phyloP scores from a whole-genome alignment of 140 eudicot species.

The Bidens hawaiensis region DNA sequence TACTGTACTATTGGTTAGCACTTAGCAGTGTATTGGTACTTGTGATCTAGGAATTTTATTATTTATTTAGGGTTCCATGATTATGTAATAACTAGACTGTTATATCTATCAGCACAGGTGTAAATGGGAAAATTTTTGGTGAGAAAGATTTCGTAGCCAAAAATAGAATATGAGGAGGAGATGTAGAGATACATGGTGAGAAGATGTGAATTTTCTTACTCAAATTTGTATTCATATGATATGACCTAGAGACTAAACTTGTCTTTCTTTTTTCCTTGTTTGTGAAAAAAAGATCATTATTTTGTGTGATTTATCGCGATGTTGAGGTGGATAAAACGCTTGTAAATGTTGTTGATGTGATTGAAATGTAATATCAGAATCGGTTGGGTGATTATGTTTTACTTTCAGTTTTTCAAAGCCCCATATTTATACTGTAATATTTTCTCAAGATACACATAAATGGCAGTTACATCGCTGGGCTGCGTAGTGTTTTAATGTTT shows the following conservation, averaged over 20 bases:
- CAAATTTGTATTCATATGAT: constrained; percentile 26
- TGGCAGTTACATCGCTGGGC: too few relatives aligned
- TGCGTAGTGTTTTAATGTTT: too few relatives aligned
- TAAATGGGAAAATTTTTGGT: constrained; percentile 14
- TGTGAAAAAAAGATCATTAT: constrained; percentile 8
- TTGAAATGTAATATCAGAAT: constrained; percentile 1
- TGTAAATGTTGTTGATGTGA: constrained; percentile 18
- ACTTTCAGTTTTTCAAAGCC: too few relatives aligned
- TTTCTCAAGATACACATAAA: too few relatives aligned
- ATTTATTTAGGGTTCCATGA: neutral
- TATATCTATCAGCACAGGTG: constrained; percentile 5
- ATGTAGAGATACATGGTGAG: constrained; percentile 15
- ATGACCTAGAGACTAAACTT: constrained; percentile 16
- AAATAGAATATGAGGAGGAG: constrained; percentile 9
- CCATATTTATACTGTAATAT: too few relatives aligned
- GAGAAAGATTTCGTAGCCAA: neutral
- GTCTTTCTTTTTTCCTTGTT: constrained; percentile 15
- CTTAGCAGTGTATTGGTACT: too few relatives aligned
- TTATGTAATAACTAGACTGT: neutral
- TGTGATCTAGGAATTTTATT: neutral
- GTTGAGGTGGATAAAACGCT: neutral
- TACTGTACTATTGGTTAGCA: too few relatives aligned
- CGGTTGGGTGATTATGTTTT: constrained; percentile 15
- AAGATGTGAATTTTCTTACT: neutral
- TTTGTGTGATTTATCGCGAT: constrained; percentile 18